Evolutionary conservation across 306 rosid species (phyloP).

Genomic region (Gillenia trifoliata): DNA sequence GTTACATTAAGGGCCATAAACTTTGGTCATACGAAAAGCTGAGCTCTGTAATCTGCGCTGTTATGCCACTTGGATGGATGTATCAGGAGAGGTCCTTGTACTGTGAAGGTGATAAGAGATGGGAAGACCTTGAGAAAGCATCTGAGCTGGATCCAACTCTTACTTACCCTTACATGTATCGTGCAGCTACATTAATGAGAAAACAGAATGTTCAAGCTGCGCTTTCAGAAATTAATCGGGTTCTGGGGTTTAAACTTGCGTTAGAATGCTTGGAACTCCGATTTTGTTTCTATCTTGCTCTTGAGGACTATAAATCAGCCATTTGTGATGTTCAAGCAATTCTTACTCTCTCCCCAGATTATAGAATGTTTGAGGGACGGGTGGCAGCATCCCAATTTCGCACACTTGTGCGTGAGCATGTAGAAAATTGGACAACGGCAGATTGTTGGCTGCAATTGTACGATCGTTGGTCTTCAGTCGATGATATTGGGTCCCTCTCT

Average conservation of each 20-base stretch:
- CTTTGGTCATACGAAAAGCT: conserved; percentile 61
- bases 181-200: conserved; percentile 73
- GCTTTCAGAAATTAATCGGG: conserved; percentile 63
- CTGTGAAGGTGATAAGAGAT: conserved; percentile 57
- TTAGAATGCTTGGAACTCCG: conserved; percentile 88
- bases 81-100: conserved; percentile 84
- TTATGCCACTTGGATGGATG: conserved; percentile 77
- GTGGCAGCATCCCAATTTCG: conserved; percentile 82
- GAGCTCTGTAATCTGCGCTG: conserved; percentile 59
- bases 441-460: conserved; percentile 89
- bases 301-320: conserved; percentile 79
- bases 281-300: conserved; percentile 68
- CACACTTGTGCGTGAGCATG: conserved; percentile 83
- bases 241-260: conserved; percentile 89
- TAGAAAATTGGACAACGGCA: conserved; percentile 84
- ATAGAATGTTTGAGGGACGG: conserved; percentile 85
- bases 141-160: conserved; percentile 82
- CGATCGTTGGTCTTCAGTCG: conserved; percentile 91
- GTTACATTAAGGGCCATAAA: conserved; percentile 54
- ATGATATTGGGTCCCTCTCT: conserved; percentile 85
- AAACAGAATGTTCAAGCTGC: conserved; percentile 63
- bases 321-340: conserved; percentile 85
- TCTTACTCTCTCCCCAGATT: conserved; percentile 71
- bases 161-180: conserved; percentile 81
- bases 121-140: conserved; percentile 86